Evolutionary conservation across 2,329 filamentous ascomycete species (phyloP), one percentile per base, ranked within the genome.

Genomic region (Venturia aucupariae): DNA sequence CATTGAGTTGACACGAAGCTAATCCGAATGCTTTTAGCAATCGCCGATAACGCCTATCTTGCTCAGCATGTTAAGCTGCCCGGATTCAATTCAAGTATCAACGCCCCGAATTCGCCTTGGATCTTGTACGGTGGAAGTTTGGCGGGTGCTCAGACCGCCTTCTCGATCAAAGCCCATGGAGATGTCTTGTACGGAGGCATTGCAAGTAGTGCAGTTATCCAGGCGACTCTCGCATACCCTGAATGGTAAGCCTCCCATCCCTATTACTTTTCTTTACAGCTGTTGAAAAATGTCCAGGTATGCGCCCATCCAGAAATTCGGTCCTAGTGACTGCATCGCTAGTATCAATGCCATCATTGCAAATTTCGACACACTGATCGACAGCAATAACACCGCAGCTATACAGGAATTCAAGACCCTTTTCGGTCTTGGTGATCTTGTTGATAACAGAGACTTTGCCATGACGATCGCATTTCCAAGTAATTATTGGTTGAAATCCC

Each of bases 11-110:
- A 46, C 6, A 30, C 48, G 4, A 30, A 32, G 24, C 48, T 54
- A 15, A 54, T 15, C 2, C 48, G 13, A 11, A 3, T 7, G 70
- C 15, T 3, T 30, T 17, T 10, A 54, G 48, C 79, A 0, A 79
- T 82, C 67, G 81, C 80, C 17, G 81, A 82, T 66, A 81, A 81
- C 68, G 78, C 76, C 17, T 79, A 81, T 69, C 82, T 83, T 68
- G 79, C 80, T 30, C 75, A 80, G 65, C 75, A 82, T 66, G 79
- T 76, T 22, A 72, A 68, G 0, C 77, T 82, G 61, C 77, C 78
- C 0, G 79, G 79, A 1, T 67, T 82, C 54, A 72, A 77, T 57
- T 73, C 67, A 3, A 74, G 71, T 62, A 68, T 82, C 5, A 79
- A 72, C 15, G 77, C 80, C 1, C 76, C 79, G 1, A 69, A 70